Base-by-base conservation (phyloP, 2,329 filamentous ascomycete species). In the Epichloe scottii region DNA sequence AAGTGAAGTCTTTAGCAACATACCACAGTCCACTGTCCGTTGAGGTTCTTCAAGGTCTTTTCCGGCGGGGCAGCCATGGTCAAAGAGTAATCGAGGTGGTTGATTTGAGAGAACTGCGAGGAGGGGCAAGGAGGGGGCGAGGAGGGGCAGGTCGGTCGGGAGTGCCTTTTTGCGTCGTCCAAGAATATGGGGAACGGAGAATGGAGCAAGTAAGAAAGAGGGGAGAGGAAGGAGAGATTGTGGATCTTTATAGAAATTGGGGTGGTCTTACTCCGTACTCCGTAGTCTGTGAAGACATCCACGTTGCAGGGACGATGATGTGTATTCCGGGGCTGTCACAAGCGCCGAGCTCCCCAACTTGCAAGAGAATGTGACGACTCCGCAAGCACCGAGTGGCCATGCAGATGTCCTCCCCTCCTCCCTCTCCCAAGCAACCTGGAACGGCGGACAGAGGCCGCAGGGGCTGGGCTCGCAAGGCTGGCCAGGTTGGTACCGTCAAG, bases 1-100 rank as follows among this genome's bases (percentile, higher is more conserved):
- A 10, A 30, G 30, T 30, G 30, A 30, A 17, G 14, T n/a, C 14
- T 15, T 1, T 21, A 14, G 17, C 12, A 15, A 63, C 77, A 59
- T 72, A 87, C 85, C 76, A 90, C 77, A 53, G 73, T 65, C 76
- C 82, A 90, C 62, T 76, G 78, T 55, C 86, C 87, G 59, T 68
- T 80, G 59, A 90, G 76, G 71, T 88, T 75, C 56, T 76, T 75
- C 59, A 82, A 75, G 47, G 76, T 87, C 71, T 84, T 79, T 55
- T 75, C 74, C 49, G 76, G 66, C 51, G 87, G 86, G 54, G 84
- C 84, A 57, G 86, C 85, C 86, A 90, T 90, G 61, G 53, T 55
- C 38, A 49, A 55, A 41, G 21, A 41, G 17, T 17, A 11, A 17
- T 11, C 15, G 11, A 41, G 12, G n/a, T 17, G 7, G 39, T 8